Conservation (phyloP, 164 flowering plant species). For the Pachysandra terminalis region DNA sequence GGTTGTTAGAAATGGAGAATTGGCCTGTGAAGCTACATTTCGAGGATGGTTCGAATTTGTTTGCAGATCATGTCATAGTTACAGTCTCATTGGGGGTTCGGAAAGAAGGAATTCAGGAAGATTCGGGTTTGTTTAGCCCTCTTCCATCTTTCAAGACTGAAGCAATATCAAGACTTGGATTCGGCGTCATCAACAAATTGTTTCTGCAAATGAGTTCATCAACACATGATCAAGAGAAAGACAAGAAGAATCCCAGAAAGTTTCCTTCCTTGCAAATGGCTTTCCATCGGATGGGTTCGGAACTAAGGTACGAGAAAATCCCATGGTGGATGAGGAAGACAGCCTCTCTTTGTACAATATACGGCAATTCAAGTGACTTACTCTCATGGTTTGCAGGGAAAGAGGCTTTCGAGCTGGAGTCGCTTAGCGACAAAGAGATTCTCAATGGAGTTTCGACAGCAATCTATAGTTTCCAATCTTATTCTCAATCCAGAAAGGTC, state of each 20-base stretch:
- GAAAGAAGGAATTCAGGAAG: slow-evolving; percentile 53
- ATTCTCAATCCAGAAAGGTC: slow-evolving; percentile 11
- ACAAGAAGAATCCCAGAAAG: slow-evolving; percentile 8
- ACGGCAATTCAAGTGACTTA: slow-evolving; percentile 55
- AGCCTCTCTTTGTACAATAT: slow-evolving; percentile 62
- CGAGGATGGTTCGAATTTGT: slow-evolving; percentile 53
- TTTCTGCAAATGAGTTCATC: slow-evolving; percentile 66
- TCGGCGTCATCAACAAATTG: no score
- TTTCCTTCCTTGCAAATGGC: slow-evolving; percentile 75
- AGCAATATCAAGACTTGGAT: no score
- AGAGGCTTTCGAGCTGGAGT: slow-evolving; percentile 83
- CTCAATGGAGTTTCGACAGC: slow-evolving; percentile 62
- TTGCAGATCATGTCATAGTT: no score
- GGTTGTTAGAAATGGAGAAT: slow-evolving; percentile 12
- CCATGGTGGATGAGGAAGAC: no score
- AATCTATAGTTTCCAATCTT: slow-evolving; percentile 37
- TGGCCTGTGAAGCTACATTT: slow-evolving; percentile 80
- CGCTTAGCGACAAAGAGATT: slow-evolving; percentile 62
- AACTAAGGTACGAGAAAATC: slow-evolving; percentile 38
- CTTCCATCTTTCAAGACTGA: slow-evolving; percentile 65
- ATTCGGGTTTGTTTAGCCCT: slow-evolving; percentile 63
- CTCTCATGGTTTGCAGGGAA: slow-evolving; percentile 92
- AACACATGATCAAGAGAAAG: slow-evolving; percentile 8
- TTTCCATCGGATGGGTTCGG: slow-evolving; percentile 51
- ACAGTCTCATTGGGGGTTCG: slow-evolving; percentile 92